Base-by-base conservation (phyloP, 345 rosid species). In the Litchi chinensis region DNA sequence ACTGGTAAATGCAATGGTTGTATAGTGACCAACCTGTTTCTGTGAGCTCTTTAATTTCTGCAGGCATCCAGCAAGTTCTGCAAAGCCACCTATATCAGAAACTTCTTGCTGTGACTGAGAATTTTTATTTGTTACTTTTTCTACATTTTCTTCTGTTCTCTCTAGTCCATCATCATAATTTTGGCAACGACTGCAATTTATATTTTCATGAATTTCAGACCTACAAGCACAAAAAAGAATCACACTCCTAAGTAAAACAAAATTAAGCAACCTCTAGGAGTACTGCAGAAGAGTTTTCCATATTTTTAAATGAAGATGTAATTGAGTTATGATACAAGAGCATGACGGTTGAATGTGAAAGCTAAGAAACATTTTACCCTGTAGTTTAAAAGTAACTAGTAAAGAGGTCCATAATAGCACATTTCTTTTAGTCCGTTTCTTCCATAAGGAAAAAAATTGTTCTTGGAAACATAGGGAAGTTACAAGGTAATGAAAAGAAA, bases 181-280 rank as follows among this genome's bases (percentile, higher is more conserved):
- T 78, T 78, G 84, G 83, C 98, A 95, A 76, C 98, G 92, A 67
- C 28, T 70, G 83, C 98, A 92, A 84, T 87, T 88, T 94, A 93
- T 89, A 62, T 93, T 95, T 76, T 88, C 95, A 85, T 95, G 98
- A 82, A 93, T 93, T 85, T 95, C 97, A 63, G 98, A 95, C 90
- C 98, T 95, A 80, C 43, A 70, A 15, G 46, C n/a, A 77, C 56
- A 65, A 21, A 22, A 60, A 60, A 9, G 65, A 22, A 60, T 3
- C 12, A 21, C n/a, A 54, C 59, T 60, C 65, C 28, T 7, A 21
- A 21, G 65, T n/a, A 19, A 60, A 60, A 60, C 3, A 22, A 60
- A 60, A n/a, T 60, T 19, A n/a, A n/a, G 10, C 65, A 60, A n/a
- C 65, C 9, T 60, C 28, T 60, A 60, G 65, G 13, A n/a, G 65